A percentile compares a stretch with the other conserved stretches of the same genome.
phyloP scores from a whole-genome alignment of 2,329 filamentous ascomycete species.

The Exophiala aquamarina region DNA sequence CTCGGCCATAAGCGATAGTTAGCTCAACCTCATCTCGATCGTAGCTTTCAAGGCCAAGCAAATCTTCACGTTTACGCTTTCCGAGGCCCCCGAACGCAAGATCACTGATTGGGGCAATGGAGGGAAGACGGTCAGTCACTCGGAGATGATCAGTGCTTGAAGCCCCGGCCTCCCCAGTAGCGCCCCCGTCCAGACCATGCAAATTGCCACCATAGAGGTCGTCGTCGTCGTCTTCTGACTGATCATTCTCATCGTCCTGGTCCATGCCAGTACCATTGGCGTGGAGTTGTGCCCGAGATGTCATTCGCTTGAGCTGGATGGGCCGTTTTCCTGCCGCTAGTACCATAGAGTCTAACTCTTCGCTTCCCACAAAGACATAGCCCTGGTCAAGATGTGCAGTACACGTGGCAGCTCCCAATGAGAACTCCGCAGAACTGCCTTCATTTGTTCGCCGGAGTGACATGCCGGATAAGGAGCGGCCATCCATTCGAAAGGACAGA shows the following conservation, averaged over 20 bases:
- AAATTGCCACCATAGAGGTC: constrained; percentile 45
- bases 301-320: constrained; percentile 31
- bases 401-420: constrained; percentile 67
- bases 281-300: constrained; percentile 35
- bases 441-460: constrained; percentile 65
- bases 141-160: constrained; percentile 15
- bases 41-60: constrained; percentile 55
- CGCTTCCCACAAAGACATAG: constrained; percentile 80
- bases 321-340: constrained; percentile 75
- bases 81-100: constrained; percentile 17
- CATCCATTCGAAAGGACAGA: constrained; percentile 81
- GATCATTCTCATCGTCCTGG: constrained; percentile 47
- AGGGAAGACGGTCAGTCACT: constrained; percentile 20
- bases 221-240: constrained; percentile 54
- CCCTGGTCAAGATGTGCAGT: constrained; percentile 67
- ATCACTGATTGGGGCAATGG: constrained; percentile 25
- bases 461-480: constrained; percentile 85
- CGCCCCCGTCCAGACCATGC: constrained; percentile 28
- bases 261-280: constrained; percentile 37
- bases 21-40: constrained; percentile 45
- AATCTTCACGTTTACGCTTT: constrained; percentile 34
- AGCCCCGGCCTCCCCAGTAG: constrained; percentile 2
- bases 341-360: constrained; percentile 76
- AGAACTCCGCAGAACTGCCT: constrained; percentile 62
- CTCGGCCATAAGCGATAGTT: constrained; percentile 53